A percentile compares a stretch with the other conserved stretches of the same genome.
Conservation (phyloP, 768 basidiomycete species). For the Pleurotus eryngii region DNA sequence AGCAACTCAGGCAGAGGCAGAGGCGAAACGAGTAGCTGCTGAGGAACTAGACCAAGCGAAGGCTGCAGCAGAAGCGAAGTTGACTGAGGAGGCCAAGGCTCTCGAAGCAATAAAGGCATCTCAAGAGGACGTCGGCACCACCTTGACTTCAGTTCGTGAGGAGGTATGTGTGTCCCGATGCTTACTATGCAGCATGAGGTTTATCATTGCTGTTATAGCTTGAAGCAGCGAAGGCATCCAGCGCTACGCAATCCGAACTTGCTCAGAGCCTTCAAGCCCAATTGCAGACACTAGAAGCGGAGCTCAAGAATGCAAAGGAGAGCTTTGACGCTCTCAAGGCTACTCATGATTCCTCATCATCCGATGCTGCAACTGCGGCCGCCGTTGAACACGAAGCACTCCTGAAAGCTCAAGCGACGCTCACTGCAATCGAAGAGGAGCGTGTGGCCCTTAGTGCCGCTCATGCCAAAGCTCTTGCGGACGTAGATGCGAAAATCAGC, state of each 20-base stretch:
- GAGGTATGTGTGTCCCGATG: slow-evolving; percentile 41
- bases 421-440: slow-evolving; percentile 54
- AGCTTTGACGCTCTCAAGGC: slow-evolving; percentile 48
- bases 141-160: slow-evolving; percentile 39
- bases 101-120: slow-evolving; percentile 34
- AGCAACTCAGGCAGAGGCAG: slow-evolving; percentile 40
- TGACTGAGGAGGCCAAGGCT: slow-evolving; percentile 38
- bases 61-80: slow-evolving; percentile 42
- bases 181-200: background rate
- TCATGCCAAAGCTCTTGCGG: slow-evolving; percentile 47
- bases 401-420: slow-evolving; percentile 58
- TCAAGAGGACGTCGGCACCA: slow-evolving; percentile 26
- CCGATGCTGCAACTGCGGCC: slow-evolving; percentile 47
- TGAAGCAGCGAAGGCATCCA: slow-evolving; percentile 39
- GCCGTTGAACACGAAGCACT: slow-evolving; percentile 62
- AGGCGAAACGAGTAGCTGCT: slow-evolving; percentile 40
- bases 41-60: slow-evolving; percentile 50
- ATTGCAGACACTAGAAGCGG: slow-evolving; percentile 46
- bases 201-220: slow-evolving; percentile 37
- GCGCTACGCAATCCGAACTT: slow-evolving; percentile 38
- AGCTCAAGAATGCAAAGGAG: slow-evolving; percentile 47
- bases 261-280: slow-evolving; percentile 49
- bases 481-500: slow-evolving; percentile 39
- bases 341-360: slow-evolving; percentile 39
- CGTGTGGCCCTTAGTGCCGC: slow-evolving; percentile 44